phyloP scores from a whole-genome alignment of 2,329 filamentous ascomycete genomes.

The Botrytis tulipae region DNA sequence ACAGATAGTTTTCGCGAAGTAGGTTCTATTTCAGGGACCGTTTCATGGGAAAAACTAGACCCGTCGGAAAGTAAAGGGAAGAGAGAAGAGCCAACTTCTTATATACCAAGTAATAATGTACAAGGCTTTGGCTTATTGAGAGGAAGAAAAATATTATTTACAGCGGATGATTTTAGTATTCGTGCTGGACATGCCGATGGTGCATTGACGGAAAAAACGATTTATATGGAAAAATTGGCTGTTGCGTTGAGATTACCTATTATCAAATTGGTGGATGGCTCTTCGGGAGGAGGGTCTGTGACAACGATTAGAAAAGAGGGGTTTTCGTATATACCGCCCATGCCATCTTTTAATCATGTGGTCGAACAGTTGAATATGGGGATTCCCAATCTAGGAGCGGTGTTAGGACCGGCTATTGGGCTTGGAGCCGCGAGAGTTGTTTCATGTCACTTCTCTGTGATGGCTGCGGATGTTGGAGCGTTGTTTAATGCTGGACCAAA shows the following conservation, averaged over 20 bases:
- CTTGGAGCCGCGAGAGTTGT: slow-evolving; percentile 61
- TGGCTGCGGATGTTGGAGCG: slow-evolving; percentile 60
- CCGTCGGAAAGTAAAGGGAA: slow-evolving; percentile 40
- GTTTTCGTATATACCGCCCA: slow-evolving; percentile 59
- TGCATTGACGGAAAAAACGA: slow-evolving; percentile 54
- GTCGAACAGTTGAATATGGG: slow-evolving; percentile 59
- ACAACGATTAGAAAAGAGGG: slow-evolving; percentile 56
- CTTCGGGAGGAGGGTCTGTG: slow-evolving; percentile 60
- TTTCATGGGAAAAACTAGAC: slow-evolving; percentile 49
- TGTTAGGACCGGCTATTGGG: slow-evolving; percentile 62
- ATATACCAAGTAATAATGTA: slow-evolving; percentile 60
- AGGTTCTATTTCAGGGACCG: slow-evolving; percentile 58
- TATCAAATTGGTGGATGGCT: slow-evolving; percentile 63
- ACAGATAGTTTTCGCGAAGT: slow-evolving; percentile 56
- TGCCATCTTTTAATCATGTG: slow-evolving; percentile 53
- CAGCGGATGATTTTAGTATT: slow-evolving; percentile 63
- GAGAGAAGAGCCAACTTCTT: slow-evolving; percentile 49
- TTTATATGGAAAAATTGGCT: slow-evolving; percentile 62
- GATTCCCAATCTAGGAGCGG: slow-evolving; percentile 63
- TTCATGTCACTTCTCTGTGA: slow-evolving; percentile 63
- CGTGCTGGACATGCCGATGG: slow-evolving; percentile 64
- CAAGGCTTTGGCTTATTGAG: slow-evolving; percentile 55
- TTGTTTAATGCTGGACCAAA: slow-evolving; percentile 64
- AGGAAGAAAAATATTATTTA: slow-evolving; percentile 56
- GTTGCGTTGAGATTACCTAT: slow-evolving; percentile 57